phyloP scores from a whole-genome alignment of 768 basidiomycete genomes.

The Serendipita sp. region DNA sequence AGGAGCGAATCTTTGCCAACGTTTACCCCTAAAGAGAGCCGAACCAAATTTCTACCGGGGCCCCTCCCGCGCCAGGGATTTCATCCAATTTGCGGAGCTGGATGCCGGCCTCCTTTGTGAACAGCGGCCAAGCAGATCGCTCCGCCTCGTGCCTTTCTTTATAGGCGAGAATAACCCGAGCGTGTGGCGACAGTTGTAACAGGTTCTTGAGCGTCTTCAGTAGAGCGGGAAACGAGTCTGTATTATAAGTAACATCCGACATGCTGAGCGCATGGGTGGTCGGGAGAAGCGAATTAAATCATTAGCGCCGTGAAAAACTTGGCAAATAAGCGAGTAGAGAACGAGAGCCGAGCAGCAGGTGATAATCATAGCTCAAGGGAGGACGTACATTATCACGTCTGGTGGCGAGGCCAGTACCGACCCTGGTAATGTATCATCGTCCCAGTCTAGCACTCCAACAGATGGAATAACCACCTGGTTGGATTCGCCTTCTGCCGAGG shows the following conservation, averaged over 20 bases:
- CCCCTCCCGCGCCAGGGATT: conserved; percentile 41
- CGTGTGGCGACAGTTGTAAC: conserved; percentile 17
- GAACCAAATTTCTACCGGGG: conserved; percentile 58
- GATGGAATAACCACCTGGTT: conserved; percentile 14
- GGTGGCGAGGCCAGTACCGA: conserved; percentile 23
- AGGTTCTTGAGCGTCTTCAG: conserved; percentile 47
- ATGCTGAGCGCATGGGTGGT: conserved; percentile 33
- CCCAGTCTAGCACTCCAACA: conserved; percentile 55
- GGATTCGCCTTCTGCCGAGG: background rate
- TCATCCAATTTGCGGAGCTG: conserved; percentile 38
- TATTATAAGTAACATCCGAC: conserved; percentile 90
- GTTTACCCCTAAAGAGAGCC: conserved; percentile 16
- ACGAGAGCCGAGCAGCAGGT: no score
- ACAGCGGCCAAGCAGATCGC: conserved; percentile 52
- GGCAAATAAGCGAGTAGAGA: no score
- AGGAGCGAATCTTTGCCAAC: no score
- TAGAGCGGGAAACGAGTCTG: conserved; percentile 63
- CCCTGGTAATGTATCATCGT: conserved; percentile 33
- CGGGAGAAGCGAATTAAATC: background rate
- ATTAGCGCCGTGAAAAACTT: no score
- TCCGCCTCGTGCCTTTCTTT: conserved; percentile 73
- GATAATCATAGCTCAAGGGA: background rate
- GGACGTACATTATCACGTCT: conserved; percentile 53
- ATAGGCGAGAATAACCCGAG: conserved; percentile 57
- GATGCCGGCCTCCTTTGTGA: conserved; percentile 32